A percentile compares a stretch with the other conserved stretches of the same genome.
phyloP scores from a whole-genome alignment of 352 stramenopile species.

The Globisporangium acanthophoron region DNA sequence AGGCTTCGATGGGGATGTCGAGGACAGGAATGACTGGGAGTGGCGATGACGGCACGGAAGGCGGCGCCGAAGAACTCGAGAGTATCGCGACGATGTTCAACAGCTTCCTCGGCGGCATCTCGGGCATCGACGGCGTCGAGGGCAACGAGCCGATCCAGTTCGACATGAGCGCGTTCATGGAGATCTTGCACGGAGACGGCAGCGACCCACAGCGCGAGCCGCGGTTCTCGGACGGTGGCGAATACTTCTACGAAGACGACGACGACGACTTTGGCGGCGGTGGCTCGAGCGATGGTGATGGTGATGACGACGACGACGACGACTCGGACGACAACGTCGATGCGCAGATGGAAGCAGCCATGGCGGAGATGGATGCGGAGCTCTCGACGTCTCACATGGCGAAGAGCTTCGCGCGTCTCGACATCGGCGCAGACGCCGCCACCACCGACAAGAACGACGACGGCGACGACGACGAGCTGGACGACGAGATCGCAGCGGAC shows the following conservation, averaged over 20 bases:
- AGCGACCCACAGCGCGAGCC: slow-evolving; percentile 7
- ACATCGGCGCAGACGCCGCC: not conserved
- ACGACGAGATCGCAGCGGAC: slow-evolving; percentile 19
- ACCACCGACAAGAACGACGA: not conserved
- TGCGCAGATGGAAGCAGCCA: slow-evolving; percentile 39
- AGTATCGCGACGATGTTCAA: slow-evolving; percentile 71
- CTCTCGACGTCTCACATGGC: slow-evolving; percentile 41
- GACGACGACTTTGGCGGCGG: slow-evolving; percentile 20
- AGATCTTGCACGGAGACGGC: slow-evolving; percentile 36
- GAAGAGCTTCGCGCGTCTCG: slow-evolving; percentile 48
- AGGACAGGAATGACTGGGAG: not conserved
- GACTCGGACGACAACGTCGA: slow-evolving; percentile 24
- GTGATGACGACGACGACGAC: slow-evolving; percentile 25
- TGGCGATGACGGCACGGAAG: slow-evolving; percentile 9
- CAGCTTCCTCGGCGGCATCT: slow-evolving; percentile 59
- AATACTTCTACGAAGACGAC: slow-evolving; percentile 16
- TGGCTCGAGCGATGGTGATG: slow-evolving; percentile 22
- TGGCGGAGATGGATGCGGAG: slow-evolving; percentile 77
- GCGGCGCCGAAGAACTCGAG: slow-evolving; percentile 58
- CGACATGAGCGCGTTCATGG: slow-evolving; percentile 64
- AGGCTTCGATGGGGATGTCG: slow-evolving; percentile 10
- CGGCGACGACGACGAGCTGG: not conserved
- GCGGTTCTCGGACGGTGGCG: slow-evolving; percentile 7
- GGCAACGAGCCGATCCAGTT: slow-evolving; percentile 48
- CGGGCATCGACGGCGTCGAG: slow-evolving; percentile 66